Conservation (phyloP, 352 stramenopile species). For the Pythium myriotylum region DNA sequence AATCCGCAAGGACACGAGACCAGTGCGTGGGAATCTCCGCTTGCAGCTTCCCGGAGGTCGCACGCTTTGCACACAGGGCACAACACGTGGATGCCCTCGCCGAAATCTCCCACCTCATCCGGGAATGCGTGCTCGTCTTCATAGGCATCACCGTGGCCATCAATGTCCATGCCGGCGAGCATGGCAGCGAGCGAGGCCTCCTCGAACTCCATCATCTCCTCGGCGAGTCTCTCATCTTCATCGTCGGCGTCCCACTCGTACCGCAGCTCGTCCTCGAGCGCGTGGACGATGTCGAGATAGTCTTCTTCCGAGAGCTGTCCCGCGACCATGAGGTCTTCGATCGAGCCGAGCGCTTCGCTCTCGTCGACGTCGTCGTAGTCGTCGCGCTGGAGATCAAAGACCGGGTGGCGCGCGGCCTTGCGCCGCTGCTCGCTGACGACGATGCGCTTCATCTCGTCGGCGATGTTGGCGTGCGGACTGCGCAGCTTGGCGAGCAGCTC, state of each 20-base stretch:
- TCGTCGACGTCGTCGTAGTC: constrained; percentile 5
- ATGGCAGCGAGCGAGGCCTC: constrained; percentile 71
- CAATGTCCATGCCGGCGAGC: constrained; percentile 63
- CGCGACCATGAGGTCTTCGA: constrained; percentile 65
- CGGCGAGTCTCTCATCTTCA: constrained; percentile 42
- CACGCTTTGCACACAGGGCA: constrained; percentile 58
- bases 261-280: constrained; percentile 67
- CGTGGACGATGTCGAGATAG: constrained; percentile 75
- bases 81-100: constrained; percentile 30
- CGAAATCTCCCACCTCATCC: not conserved
- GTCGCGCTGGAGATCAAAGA: constrained; percentile 37
- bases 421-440: constrained; percentile 46
- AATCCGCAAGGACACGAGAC: constrained; percentile 63
- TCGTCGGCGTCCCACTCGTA: constrained; percentile 48
- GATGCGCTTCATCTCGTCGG: constrained; percentile 64
- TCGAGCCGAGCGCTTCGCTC: constrained; percentile 22
- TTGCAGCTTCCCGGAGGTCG: constrained; percentile 34
- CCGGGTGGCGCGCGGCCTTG: constrained; percentile 25
- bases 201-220: constrained; percentile 72
- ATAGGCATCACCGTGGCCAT: constrained; percentile 15
- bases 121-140: constrained; percentile 9
- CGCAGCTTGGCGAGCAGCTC: constrained; percentile 67
- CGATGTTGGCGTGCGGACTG: constrained; percentile 57
- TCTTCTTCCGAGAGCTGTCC: constrained; percentile 68
- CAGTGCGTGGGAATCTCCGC: constrained; percentile 11